Evolutionary conservation across 225 moss, liverwort and hornwort species (phyloP).

Genomic region (Sphagnum contortum): DNA sequence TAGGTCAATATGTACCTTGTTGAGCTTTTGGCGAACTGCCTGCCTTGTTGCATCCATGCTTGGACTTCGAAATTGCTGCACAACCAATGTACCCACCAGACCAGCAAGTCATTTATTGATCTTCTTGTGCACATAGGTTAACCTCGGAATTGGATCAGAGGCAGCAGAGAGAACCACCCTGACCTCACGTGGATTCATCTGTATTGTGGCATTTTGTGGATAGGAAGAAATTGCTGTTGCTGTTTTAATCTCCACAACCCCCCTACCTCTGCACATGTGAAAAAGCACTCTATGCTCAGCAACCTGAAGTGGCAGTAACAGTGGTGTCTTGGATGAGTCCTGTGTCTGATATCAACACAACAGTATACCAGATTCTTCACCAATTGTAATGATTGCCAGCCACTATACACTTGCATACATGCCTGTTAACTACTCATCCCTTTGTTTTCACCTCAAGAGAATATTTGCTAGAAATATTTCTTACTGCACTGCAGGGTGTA

Average conservation of each 20-base stretch:
- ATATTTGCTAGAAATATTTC: no score
- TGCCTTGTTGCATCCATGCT: constrained; percentile 50
- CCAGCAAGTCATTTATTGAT: background rate
- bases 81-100: background rate
- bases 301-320: background rate
- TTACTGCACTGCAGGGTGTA: constrained; percentile 3
- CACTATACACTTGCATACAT: background rate
- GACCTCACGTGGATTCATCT: constrained; percentile 38
- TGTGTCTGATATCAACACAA: background rate
- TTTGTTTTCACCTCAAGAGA: no score
- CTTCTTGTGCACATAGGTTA: background rate
- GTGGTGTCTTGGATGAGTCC: constrained; percentile 3
- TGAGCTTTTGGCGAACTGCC: constrained; percentile 43
- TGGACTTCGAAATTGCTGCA: constrained; percentile 38
- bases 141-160: background rate
- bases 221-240: constrained; percentile 17
- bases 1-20: constrained; percentile 18
- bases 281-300: background rate
- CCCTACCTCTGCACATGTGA: constrained; percentile 32
- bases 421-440: no score
- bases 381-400: background rate
- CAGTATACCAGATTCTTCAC: background rate
- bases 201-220: constrained; percentile 18
- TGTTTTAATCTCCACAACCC: constrained; percentile 39
- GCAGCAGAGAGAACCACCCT: background rate